These are phyloP conservation scores for Populus davidiana DNA, from an alignment of 345 rosid genomes.

Conservation along the genomic window DNA sequence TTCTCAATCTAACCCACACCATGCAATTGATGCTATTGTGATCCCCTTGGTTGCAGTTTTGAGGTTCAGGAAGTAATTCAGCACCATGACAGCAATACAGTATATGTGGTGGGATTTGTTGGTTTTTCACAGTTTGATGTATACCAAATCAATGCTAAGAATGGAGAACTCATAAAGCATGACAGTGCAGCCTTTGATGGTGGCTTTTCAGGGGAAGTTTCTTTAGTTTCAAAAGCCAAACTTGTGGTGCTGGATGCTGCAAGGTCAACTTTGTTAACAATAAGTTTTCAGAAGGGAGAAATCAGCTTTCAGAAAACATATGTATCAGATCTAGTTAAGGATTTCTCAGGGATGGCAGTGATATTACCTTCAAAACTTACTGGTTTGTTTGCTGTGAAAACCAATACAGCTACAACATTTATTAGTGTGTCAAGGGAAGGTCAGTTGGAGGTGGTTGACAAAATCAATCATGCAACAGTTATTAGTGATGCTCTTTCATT, in stretches of 20 bases:
- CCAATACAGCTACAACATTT: constrained; percentile 38
- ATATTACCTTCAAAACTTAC: constrained; percentile 54
- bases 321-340: constrained; percentile 54
- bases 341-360: constrained; percentile 45
- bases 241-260: constrained; percentile 69
- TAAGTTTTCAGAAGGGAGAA: constrained; percentile 51
- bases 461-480: constrained; percentile 51
- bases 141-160: constrained; percentile 61
- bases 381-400: constrained; percentile 59
- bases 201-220: constrained; percentile 59
- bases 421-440: constrained; percentile 53
- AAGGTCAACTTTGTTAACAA: constrained; percentile 51
- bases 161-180: constrained; percentile 70
- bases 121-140: constrained; percentile 56
- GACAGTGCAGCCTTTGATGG: constrained; percentile 56
- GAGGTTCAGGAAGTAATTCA: constrained; percentile 72
- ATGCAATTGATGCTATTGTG: constrained; percentile 15
- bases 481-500: constrained; percentile 73
- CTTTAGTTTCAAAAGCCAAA: constrained; percentile 60
- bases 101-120: constrained; percentile 64
- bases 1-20: constrained; percentile 1
- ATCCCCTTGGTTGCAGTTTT: constrained; percentile 49
- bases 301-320: constrained; percentile 53
- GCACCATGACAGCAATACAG: constrained; percentile 45
- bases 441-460: constrained; percentile 65